Evolutionary conservation across 768 basidiomycete genomes (phyloP).

Genomic region (Russula brevipes): DNA sequence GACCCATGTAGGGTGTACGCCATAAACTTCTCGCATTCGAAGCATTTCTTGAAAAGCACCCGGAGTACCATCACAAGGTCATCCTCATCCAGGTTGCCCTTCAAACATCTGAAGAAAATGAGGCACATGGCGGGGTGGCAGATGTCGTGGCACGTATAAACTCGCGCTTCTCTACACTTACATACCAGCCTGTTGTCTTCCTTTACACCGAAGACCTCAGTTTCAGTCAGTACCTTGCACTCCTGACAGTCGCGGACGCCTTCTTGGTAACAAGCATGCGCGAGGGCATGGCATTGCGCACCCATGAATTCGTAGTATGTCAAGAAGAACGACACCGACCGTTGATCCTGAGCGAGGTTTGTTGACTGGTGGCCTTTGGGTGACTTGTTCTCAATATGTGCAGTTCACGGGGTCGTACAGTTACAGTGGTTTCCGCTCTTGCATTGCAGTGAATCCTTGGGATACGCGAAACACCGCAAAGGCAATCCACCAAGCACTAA

Average conservation of each 20-base stretch:
- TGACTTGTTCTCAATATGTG: constrained; percentile 7
- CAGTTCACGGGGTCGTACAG: constrained; percentile 85
- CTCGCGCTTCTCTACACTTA: constrained; percentile 74
- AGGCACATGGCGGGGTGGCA: constrained; percentile 65
- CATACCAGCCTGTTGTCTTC: constrained; percentile 85
- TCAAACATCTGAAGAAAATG: constrained; percentile 73
- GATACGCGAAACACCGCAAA: constrained; percentile 78
- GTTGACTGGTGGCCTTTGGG: constrained; percentile 23
- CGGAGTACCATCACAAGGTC: constrained; percentile 76
- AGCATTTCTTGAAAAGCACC: constrained; percentile 68
- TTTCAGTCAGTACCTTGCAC: constrained; percentile 78
- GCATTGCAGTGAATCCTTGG: constrained; percentile 84
- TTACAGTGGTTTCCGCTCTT: constrained; percentile 81
- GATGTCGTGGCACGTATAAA: constrained; percentile 79
- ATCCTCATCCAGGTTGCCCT: constrained; percentile 86
- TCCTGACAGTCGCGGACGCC: constrained; percentile 77
- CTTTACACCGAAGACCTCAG: constrained; percentile 80
- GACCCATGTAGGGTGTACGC: constrained; percentile 51
- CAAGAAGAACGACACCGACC: constrained; percentile 66
- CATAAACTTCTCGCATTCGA: constrained; percentile 85
- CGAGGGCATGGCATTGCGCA: constrained; percentile 82
- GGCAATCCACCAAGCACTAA: constrained; percentile 71
- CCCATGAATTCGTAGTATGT: constrained; percentile 83
- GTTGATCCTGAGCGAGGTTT: constrained; percentile 72
- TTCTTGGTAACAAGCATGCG: constrained; percentile 80